Percentiles rank a stretch among this genome's conserved stretches.
Evolutionary conservation across 129 eudicot genomes (phyloP).

Genomic region (Tanacetum coccineum): DNA sequence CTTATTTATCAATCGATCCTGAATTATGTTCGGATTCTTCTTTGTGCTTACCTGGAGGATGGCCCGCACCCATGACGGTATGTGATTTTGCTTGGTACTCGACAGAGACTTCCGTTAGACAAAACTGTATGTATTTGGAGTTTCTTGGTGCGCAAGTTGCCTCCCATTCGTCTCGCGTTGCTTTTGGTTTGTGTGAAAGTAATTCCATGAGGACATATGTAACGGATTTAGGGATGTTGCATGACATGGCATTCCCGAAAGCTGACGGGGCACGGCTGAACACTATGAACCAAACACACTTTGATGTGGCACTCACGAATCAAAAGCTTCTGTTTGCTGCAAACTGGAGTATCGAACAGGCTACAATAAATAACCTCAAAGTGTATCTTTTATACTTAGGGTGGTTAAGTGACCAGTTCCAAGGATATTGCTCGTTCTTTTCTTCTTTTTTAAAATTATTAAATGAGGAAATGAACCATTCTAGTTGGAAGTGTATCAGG

Average conservation of each 20-base stretch:
- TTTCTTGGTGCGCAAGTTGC: slow-evolving; percentile 61
- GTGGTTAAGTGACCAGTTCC: slow-evolving; percentile 54
- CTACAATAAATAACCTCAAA: slow-evolving; percentile 48
- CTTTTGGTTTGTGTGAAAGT: slow-evolving; percentile 22
- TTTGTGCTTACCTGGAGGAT: slow-evolving; percentile 77
- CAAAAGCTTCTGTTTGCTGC: slow-evolving; percentile 67
- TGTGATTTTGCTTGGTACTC: slow-evolving; percentile 67
- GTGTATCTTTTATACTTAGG: slow-evolving; percentile 63
- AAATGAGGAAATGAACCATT: slow-evolving; percentile 52
- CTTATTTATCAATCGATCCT: slow-evolving; percentile 40
- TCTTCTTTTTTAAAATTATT: slow-evolving; percentile 35
- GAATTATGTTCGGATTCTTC: slow-evolving; percentile 26
- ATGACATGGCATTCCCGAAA: slow-evolving; percentile 41
- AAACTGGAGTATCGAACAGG: slow-evolving; percentile 87
- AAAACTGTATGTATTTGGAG: slow-evolving; percentile 71
- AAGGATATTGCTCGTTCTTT: slow-evolving; percentile 47
- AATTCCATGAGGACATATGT: slow-evolving; percentile 35
- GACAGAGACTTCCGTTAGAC: slow-evolving; percentile 59
- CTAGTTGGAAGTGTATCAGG: slow-evolving; percentile 62
- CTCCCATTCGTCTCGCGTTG: slow-evolving; percentile 27
- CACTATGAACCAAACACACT: slow-evolving; percentile 18
- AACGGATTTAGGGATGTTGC: slow-evolving; percentile 46
- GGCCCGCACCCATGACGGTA: slow-evolving; percentile 68
- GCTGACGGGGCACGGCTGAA: slow-evolving; percentile 21
- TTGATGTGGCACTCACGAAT: slow-evolving; percentile 23